Evolutionary conservation across 208 protist species (phyloP).

Genomic region (Kentomonas sorsogonicus): DNA sequence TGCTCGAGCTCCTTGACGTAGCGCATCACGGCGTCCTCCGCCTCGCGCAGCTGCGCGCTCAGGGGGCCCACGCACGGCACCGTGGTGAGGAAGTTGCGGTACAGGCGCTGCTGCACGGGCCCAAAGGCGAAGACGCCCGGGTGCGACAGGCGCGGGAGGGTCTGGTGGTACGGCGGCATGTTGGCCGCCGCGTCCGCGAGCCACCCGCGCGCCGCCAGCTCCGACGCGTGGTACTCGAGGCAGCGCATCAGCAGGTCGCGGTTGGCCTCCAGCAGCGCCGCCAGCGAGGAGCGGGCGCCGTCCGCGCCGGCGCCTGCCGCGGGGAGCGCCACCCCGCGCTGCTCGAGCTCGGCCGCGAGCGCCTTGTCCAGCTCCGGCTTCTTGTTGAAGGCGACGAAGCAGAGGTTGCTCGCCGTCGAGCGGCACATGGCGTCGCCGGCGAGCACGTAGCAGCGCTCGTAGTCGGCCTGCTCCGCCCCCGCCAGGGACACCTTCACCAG

Average conservation of each 20-base stretch:
- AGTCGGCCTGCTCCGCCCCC: conserved; percentile 39
- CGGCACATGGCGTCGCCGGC: conserved; percentile 76
- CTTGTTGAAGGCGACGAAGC: conserved; percentile 89
- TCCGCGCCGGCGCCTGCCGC: no score
- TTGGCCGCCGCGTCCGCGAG: conserved; percentile 27
- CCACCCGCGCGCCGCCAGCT: conserved; percentile 83
- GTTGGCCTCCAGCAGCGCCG: conserved; percentile 29
- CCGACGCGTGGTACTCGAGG: conserved; percentile 86
- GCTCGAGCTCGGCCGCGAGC: no score
- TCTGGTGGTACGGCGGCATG: not conserved
- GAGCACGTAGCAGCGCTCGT: conserved; percentile 70
- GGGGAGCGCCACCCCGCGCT: no score
- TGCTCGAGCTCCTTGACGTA: conserved; percentile 53
- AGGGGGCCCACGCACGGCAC: conserved; percentile 74
- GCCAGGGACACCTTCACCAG: conserved; percentile 97
- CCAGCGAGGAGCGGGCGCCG: conserved; percentile 10
- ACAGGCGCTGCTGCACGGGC: conserved; percentile 86
- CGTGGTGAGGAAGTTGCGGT: conserved; percentile 90
- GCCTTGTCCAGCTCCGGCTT: conserved; percentile 66
- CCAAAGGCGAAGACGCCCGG: conserved; percentile 82
- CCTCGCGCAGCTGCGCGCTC: conserved; percentile 35
- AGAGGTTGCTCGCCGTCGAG: conserved; percentile 72
- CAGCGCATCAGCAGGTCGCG: conserved; percentile 69
- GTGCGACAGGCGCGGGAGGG: conserved; percentile 35
- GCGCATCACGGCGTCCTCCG: conserved; percentile 74